phyloP scores from a whole-genome alignment of 2,329 filamentous ascomycete genomes.

The Monosporascus sp. region DNA sequence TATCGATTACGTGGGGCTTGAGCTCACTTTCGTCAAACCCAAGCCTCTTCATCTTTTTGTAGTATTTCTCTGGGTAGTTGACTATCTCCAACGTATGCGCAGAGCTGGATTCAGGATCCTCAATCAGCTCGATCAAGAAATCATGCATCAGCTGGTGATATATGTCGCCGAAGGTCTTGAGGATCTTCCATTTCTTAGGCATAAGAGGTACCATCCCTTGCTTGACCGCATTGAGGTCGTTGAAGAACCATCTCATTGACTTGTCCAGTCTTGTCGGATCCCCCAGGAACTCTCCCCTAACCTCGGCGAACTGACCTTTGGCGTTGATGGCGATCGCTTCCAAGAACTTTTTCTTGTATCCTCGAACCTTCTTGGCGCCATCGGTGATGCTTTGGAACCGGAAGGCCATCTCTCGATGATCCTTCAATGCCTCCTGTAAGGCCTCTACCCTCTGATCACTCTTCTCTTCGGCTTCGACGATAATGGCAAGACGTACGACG shows the following conservation, averaged over 20 bases:
- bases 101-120: conserved; percentile 78
- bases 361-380: conserved; percentile 83
- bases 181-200: conserved; percentile 95
- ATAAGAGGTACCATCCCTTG: conserved; percentile 87
- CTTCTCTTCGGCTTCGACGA: conserved; percentile 94
- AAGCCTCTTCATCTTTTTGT: conserved; percentile 89
- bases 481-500: conserved; percentile 83
- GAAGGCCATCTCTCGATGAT: conserved; percentile 90
- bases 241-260: conserved; percentile 92
- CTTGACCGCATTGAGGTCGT: conserved; percentile 92
- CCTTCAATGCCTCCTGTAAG: conserved; percentile 87
- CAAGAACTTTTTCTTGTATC: conserved; percentile 95
- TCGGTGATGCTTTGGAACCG: conserved; percentile 94
- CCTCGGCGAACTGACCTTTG: conserved; percentile 66
- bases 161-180: conserved; percentile 81
- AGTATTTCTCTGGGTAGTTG: conserved; percentile 94
- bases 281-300: conserved; percentile 70
- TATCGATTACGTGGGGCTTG: conserved; percentile 80
- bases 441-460: conserved; percentile 89
- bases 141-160: conserved; percentile 97
- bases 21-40: conserved; percentile 75
- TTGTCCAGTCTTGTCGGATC: conserved; percentile 83
- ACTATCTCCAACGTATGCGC: conserved; percentile 87
- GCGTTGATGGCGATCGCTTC: conserved; percentile 71
- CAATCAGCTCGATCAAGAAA: conserved; percentile 76